Percentiles rank a stretch among this genome's conserved stretches.
phyloP scores from a whole-genome alignment of 1,139 yeast genomes.

The Geotrichum reessii region DNA sequence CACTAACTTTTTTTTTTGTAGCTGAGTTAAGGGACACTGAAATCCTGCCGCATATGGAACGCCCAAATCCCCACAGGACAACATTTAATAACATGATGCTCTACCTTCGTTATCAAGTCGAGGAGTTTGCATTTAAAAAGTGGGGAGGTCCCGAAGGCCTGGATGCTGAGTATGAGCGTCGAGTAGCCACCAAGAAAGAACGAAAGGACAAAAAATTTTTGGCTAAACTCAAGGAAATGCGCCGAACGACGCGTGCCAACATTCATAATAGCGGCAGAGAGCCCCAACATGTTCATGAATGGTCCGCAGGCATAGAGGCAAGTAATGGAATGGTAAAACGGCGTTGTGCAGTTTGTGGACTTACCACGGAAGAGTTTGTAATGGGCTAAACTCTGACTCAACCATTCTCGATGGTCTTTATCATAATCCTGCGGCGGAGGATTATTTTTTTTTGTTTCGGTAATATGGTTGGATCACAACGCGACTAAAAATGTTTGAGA shows the following conservation, averaged over 20 bases:
- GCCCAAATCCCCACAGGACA: constrained; percentile 90
- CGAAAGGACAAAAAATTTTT: constrained; percentile 77
- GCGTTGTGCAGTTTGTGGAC: constrained; percentile 77
- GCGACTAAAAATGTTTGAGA: too few relatives aligned
- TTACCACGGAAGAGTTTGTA: constrained; percentile 68
- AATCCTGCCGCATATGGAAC: constrained; percentile 70
- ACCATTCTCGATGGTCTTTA: too few relatives aligned
- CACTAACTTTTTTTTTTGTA: background rate
- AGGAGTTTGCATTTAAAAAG: constrained; percentile 83
- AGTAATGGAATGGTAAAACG: constrained; percentile 45
- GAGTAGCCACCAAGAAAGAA: constrained; percentile 66
- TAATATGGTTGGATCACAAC: too few relatives aligned
- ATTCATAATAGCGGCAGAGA: constrained; percentile 29
- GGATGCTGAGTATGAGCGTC: constrained; percentile 85
- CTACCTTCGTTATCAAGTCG: constrained; percentile 82
- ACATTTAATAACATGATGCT: constrained; percentile 90
- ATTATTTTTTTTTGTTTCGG: too few relatives aligned
- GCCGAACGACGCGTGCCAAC: constrained; percentile 79
- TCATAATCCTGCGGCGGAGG: background rate
- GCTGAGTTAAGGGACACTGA: constrained; percentile 69
- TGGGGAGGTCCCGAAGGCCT: constrained; percentile 91
- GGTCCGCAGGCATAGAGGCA: constrained; percentile 55
- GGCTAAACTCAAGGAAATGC: constrained; percentile 71
- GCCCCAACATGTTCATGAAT: constrained; percentile 71
- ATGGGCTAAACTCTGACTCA: constrained; percentile 25